Conservation (phyloP, 2,329 filamentous ascomycete genomes). For the Hypomyces perniciosus region DNA sequence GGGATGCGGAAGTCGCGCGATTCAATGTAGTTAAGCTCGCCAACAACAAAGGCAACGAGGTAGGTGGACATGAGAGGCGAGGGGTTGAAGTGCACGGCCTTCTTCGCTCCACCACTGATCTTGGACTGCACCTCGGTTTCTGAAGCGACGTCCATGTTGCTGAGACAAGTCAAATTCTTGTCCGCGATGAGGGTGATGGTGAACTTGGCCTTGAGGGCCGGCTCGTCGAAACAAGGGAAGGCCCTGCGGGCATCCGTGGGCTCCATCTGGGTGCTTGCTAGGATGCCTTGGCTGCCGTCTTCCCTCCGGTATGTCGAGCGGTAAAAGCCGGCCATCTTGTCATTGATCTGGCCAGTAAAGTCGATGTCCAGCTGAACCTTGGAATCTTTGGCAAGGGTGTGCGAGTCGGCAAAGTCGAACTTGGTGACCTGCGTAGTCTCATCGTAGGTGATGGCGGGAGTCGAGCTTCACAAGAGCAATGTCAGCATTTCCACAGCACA, state of each 20-base stretch:
- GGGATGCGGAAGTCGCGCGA: constrained; percentile 87
- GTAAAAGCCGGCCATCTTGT: constrained; percentile 98
- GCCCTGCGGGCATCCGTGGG: constrained; percentile 87
- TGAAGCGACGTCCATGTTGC: constrained; percentile 90
- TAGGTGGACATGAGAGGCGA: constrained; percentile 96
- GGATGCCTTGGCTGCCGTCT: constrained; percentile 71
- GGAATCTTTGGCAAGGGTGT: constrained; percentile 58
- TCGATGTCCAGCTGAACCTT: constrained; percentile 58
- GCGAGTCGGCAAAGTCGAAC: constrained; percentile 65
- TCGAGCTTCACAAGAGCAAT: constrained; percentile 13
- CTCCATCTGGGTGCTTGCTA: constrained; percentile 95
- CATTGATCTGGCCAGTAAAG: constrained; percentile 76
- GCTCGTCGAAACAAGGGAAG: constrained; percentile 96
- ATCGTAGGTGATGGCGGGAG: constrained; percentile 59
- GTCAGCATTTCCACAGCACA: background rate
- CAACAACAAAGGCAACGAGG: constrained; percentile 87
- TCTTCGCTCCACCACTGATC: constrained; percentile 43
- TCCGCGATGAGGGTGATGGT: constrained; percentile 87
- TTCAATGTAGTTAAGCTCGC: constrained; percentile 90
- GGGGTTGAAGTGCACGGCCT: constrained; percentile 86
- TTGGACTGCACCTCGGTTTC: constrained; percentile 57
- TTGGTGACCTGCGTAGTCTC: constrained; percentile 75
- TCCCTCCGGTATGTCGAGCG: constrained; percentile 84
- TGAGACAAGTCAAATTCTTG: constrained; percentile 83
- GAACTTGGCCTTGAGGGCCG: constrained; percentile 86